A percentile compares a stretch with the other conserved stretches of the same genome.
Evolutionary conservation across 1,284 basidiomycete species (phyloP).

Genomic region (Boletus holoroseus): DNA sequence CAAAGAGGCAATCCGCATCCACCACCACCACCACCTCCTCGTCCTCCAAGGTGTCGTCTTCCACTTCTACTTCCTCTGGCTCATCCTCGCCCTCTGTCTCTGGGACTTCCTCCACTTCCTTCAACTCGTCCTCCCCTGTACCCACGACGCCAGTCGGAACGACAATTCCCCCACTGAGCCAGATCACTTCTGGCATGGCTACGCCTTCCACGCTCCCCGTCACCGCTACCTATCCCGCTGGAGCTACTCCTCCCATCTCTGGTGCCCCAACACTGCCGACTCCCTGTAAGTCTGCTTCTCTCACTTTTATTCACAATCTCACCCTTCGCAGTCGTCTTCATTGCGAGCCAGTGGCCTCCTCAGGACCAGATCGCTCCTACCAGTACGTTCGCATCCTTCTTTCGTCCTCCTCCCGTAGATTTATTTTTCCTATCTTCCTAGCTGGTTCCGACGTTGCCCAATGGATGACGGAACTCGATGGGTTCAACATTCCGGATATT

Average conservation of each 20-base stretch:
- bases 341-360: slow-evolving; percentile 53
- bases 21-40: slow-evolving; percentile 25
- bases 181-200: slow-evolving; percentile 65
- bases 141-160: slow-evolving; percentile 32
- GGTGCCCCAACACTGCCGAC: slow-evolving; percentile 63
- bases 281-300: slow-evolving; percentile 42
- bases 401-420: not conserved
- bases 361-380: slow-evolving; percentile 67
- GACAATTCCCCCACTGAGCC: slow-evolving; percentile 49
- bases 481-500: slow-evolving; percentile 63
- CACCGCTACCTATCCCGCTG: slow-evolving; percentile 50
- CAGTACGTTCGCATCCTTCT: slow-evolving; percentile 35
- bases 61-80: not conserved
- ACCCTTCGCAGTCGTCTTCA: slow-evolving; percentile 45
- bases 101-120: slow-evolving; percentile 14
- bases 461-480: slow-evolving; percentile 77
- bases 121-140: slow-evolving; percentile 19
- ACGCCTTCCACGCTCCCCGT: slow-evolving; percentile 47
- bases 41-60: slow-evolving; percentile 16
- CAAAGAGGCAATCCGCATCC: slow-evolving; percentile 24
- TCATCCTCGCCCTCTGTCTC: slow-evolving; percentile 15
- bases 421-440: slow-evolving; percentile 22
- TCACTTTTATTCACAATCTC: not conserved
- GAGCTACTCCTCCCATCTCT: slow-evolving; percentile 54
- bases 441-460: slow-evolving; percentile 58